These are phyloP conservation scores for Colletotrichum sp. DNA, from an alignment of 2,329 filamentous ascomycete species.

Conservation along the genomic window DNA sequence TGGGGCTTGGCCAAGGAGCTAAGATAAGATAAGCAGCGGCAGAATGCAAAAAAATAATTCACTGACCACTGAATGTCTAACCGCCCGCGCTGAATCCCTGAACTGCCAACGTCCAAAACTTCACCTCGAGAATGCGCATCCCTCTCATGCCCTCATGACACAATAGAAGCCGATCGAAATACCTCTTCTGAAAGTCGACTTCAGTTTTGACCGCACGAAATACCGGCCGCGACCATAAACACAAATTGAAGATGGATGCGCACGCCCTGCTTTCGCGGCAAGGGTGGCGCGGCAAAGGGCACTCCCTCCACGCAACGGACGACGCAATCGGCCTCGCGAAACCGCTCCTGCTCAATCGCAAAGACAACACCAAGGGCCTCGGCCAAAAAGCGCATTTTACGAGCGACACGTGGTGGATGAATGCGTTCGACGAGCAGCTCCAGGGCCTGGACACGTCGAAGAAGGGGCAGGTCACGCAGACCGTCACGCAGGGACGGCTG, in stretches of 20 bases:
- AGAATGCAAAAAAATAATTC: constrained; percentile 11
- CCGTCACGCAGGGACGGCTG: constrained; percentile 57
- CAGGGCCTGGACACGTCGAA: constrained; percentile 75
- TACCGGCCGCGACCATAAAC: not conserved
- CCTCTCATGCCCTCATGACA: not conserved
- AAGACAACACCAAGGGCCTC: constrained; percentile 80
- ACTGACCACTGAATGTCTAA: not conserved
- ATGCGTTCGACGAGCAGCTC: constrained; percentile 89
- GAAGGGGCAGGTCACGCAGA: constrained; percentile 61
- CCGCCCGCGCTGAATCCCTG: not conserved
- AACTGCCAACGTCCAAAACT: not conserved
- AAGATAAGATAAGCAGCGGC: constrained; percentile 21
- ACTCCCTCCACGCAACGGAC: constrained; percentile 80
- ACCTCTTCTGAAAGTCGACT: not conserved
- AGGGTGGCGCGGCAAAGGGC: constrained; percentile 89
- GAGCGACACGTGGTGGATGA: constrained; percentile 95
- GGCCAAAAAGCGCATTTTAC: constrained; percentile 74
- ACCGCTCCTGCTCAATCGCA: constrained; percentile 83
- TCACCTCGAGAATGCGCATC: not conserved
- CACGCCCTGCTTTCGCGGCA: constrained; percentile 82
- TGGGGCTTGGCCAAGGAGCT: not conserved
- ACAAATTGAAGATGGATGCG: constrained; percentile 72
- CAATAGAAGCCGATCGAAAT: not conserved
- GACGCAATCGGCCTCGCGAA: constrained; percentile 79
- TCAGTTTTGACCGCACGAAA: not conserved